Base-by-base conservation (phyloP, 495 filamentous ascomycete species). In the Talaromyces proteolyticus region DNA sequence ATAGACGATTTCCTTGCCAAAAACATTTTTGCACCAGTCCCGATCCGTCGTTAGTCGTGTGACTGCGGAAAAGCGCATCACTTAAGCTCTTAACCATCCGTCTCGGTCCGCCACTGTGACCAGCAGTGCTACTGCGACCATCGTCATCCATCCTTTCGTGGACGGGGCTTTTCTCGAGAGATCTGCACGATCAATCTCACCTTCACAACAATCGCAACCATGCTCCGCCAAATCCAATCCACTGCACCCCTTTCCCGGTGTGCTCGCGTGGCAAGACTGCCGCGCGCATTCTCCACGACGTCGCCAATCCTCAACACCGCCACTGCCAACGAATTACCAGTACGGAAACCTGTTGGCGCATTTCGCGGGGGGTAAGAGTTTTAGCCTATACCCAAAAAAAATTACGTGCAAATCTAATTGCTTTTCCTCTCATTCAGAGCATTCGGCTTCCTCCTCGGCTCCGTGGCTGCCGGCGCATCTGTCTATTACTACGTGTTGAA, bases 391-490 rank as follows among this genome's bases (percentile, higher is more conserved):
- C 22, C 3, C 26, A 7, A 51, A 6, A 17, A 16, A 17, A 18
- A 38, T n/a, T 39, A n/a, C 37, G 20, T 41, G 4, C 14, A 39
- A 39, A 17, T n/a, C 37, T 29, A 38, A 47, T 37, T 55, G 38
- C 48, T 58, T n/a, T n/a, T n/a, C n/a, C n/a, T n/a, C n/a, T n/a
- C n/a, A n/a, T n/a, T n/a, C n/a, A n/a, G n/a, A n/a, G n/a, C n/a
- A 47, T 90, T 96, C 62, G 93, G 94, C 50, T 97, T 98, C 77
- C 82, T 98, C 36, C 74, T 95, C 55, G 93, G 93, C 50, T 80
- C 85, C 47, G 83, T 88, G 29, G 74, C 87, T 49, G 81, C 92
- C 25, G 90, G 89, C 59, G 82, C 75, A 24, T 83, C 78, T 36
- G 83, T 95, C 53, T 97, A 96, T 70, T 89, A 88, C 64, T 97